A percentile compares a stretch with the other conserved stretches of the same genome.
Conservation (phyloP, 768 basidiomycete species). For the Gloeopeniophorella convolvens region DNA sequence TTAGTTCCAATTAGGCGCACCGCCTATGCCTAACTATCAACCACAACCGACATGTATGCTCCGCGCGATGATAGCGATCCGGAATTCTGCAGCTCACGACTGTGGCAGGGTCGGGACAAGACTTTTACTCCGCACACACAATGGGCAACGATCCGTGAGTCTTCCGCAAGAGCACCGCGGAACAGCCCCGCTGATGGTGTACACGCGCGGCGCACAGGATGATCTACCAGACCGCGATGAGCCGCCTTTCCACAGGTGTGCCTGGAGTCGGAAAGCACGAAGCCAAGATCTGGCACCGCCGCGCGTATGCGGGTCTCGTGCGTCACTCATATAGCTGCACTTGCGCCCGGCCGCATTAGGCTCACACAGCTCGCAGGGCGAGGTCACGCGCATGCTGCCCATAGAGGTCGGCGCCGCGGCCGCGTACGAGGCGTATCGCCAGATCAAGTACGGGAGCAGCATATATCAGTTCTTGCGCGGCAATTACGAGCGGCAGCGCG, state of each 20-base stretch:
- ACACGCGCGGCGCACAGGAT: slow-evolving; percentile 21
- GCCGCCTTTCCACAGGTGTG: slow-evolving; percentile 22
- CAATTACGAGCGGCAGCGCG: slow-evolving; percentile 55
- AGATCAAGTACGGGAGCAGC: slow-evolving; percentile 51
- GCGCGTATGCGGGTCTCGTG: slow-evolving; percentile 58
- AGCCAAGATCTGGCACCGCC: slow-evolving; percentile 58
- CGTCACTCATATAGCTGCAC: slow-evolving; percentile 16
- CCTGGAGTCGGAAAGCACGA: slow-evolving; percentile 50
- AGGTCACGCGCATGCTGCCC: slow-evolving; percentile 45
- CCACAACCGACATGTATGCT: slow-evolving; percentile 32
- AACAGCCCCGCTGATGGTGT: slow-evolving; percentile 16
- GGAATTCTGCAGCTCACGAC: slow-evolving; percentile 1
- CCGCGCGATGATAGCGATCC: not conserved
- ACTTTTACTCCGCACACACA: slow-evolving; percentile 61
- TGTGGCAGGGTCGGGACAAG: slow-evolving; percentile 49
- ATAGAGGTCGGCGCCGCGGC: slow-evolving; percentile 68
- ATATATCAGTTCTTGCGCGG: slow-evolving; percentile 51
- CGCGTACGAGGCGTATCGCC: slow-evolving; percentile 69
- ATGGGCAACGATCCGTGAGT: slow-evolving; percentile 51
- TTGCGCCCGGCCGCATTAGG: not conserved
- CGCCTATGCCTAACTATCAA: slow-evolving; percentile 31
- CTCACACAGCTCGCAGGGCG: slow-evolving; percentile 34
- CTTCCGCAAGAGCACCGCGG: too few relatives aligned
- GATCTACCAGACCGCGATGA: slow-evolving; percentile 34
- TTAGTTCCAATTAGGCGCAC: slow-evolving; percentile 19